phyloP scores from a whole-genome alignment of 495 filamentous ascomycete genomes.

The Sabuloglossum arenarium region DNA sequence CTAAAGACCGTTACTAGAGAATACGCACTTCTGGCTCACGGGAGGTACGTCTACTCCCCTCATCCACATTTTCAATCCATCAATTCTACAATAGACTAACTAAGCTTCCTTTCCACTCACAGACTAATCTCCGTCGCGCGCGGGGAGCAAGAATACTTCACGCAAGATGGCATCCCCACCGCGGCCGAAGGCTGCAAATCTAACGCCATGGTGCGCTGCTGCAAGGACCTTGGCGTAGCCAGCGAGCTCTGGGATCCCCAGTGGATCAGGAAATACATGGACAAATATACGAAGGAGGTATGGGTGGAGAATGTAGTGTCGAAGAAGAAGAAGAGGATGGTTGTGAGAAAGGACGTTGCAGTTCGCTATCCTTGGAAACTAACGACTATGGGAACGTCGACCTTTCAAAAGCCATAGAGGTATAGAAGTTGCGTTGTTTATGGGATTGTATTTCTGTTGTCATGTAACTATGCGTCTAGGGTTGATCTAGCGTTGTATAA shows the following conservation, averaged over 20 bases:
- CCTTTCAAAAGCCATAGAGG: neutral
- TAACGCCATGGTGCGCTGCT: constrained; percentile 89
- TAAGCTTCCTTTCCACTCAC: constrained; percentile 1
- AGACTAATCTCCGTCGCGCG: constrained; percentile 84
- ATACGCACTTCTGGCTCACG: constrained; percentile 79
- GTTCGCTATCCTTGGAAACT: constrained; percentile 55
- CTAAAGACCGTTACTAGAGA: constrained; percentile 77
- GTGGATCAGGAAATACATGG: constrained; percentile 56
- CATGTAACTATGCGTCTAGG: neutral
- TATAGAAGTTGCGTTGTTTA: neutral
- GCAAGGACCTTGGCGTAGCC: constrained; percentile 91
- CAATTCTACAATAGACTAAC: neutral
- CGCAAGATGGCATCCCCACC: constrained; percentile 79
- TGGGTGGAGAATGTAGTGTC: constrained; percentile 64
- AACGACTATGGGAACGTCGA: constrained; percentile 12
- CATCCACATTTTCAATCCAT: neutral
- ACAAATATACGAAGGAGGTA: constrained; percentile 49
- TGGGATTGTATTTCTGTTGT: neutral
- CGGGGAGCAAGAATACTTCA: constrained; percentile 91
- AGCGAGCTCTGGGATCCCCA: constrained; percentile 93
- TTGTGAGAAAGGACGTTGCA: constrained; percentile 65
- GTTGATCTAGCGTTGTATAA: neutral
- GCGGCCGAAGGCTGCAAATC: constrained; percentile 94
- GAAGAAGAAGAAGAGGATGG: constrained; percentile 79
- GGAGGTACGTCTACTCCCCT: constrained; percentile 39